Evolutionary conservation across 495 filamentous ascomycete genomes (phyloP), one percentile per base, ranked within the genome.

Genomic region (Clohesyomyces aquaticus): DNA sequence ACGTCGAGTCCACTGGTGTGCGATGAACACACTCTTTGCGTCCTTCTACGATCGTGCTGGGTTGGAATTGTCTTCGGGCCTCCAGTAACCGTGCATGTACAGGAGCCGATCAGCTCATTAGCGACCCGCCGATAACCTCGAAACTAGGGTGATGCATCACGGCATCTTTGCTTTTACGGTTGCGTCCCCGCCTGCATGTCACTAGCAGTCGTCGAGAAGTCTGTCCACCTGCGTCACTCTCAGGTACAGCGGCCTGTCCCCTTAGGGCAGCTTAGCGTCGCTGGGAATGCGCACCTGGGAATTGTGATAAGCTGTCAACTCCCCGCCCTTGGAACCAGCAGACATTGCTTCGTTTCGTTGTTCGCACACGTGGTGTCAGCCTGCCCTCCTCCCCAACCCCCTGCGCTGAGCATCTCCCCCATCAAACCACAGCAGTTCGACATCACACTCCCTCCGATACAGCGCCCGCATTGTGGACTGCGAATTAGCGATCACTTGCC

Each of bases 141-240:
- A 25, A 19, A 32, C 18, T 23, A 25, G 42, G 41, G 55, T 28
- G 55, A 25, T n/a, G 12, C 55, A 23, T 56, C 19, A 22, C 18
- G 53, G 29, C 53, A 8, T 23, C 18, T 50, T 50, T 25, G 8
- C 47, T 25, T 19, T 48, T 29, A 18, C 43, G 23, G 4, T 16
- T 48, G 11, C 41, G 21, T 35, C 27, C 4, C 47, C 57, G 26
- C n/a, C 48, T 53, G 59, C 59, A 61, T 61, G 59, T 61, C 59
- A 61, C 59, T 53, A 12, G 10, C 48, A 46, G 14, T 19, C 32
- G 6, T 38, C 32, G 32, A 38, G 32, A 38, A 55, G 27, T 11
- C 9, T 25, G 32, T 28, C n/a, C 27, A 3, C 6, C 48, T 38
- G 32, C 32, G 32, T 38, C 32, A 38, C 32, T n/a, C n/a, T 38